phyloP scores from a whole-genome alignment of 805 yeast species.

The Saturnispora halmiae region DNA sequence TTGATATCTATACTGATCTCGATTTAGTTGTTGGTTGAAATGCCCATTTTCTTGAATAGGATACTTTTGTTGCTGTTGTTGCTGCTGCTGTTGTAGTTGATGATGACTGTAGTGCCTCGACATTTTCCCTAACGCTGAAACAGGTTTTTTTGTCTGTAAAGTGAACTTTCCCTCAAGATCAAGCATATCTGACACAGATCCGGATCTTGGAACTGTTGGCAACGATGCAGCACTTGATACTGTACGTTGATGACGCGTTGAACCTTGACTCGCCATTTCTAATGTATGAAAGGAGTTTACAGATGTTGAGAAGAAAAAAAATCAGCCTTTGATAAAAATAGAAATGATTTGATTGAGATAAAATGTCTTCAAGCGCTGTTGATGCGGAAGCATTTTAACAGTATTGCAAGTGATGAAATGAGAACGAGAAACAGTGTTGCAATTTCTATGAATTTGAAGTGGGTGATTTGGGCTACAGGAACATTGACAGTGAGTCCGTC shows the following conservation, averaged over 20 bases:
- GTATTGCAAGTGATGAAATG: not conserved
- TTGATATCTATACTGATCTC: not conserved
- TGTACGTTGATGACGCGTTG: constrained; percentile 4
- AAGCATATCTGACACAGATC: constrained; percentile 12
- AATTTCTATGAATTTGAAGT: constrained; percentile 13
- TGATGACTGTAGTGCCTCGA: not conserved
- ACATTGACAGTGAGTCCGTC: too few relatives aligned
- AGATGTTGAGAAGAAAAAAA: not conserved
- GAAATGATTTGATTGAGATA: too few relatives aligned
- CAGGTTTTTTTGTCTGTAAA: constrained; percentile 27
- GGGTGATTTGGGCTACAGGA: constrained; percentile 16
- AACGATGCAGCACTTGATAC: not conserved
- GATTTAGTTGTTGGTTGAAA: too few relatives aligned
- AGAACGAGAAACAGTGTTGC: constrained; percentile 9
- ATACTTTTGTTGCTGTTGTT: constrained; percentile 2
- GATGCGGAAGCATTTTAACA: too few relatives aligned
- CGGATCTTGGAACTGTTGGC: constrained; percentile 10
- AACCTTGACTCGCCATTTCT: too few relatives aligned
- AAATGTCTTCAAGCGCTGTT: too few relatives aligned
- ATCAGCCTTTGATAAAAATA: not conserved
- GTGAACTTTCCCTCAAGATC: constrained; percentile 32
- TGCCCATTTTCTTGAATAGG: too few relatives aligned
- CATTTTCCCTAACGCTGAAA: constrained; percentile 7
- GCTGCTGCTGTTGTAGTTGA: not conserved
- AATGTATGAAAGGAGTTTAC: not conserved